Base-by-base conservation (phyloP, 129 eudicot species). In the Flaveria brownii region DNA sequence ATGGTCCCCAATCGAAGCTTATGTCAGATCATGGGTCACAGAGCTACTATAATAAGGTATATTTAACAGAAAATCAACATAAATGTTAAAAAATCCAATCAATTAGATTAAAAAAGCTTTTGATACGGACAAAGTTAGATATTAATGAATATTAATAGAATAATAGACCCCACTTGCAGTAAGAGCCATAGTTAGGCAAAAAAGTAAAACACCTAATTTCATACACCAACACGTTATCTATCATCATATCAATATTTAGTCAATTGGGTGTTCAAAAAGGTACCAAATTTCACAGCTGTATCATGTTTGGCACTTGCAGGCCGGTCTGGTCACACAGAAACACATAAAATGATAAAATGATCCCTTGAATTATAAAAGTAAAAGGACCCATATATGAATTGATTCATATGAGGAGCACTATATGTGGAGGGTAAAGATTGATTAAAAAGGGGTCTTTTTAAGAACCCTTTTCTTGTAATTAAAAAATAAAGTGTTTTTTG, bases 381-480 rank as follows among this genome's bases (percentile, higher is more conserved):
- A 47, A 65, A 80, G 84, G 84, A 68, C 80, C 84, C 84, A 80
- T 80, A 1, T 9, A 39, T 46, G 68, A 72, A 71, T 49, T 16
- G 43, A 36, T 73, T 73, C 72, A 54, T 64, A 13, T 50, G 70
- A 25, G 42, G 25, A 52, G 81, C 84, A 80, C 84, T 80, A 80
- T 80, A 80, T 80, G 84, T 74, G 84, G 84, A 74, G 73, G 47
- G 46, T 56, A 36, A 68, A 57, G 64, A 74, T 68, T 80, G 76
- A 15, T 41, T 41, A 46, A 56, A 66, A 73, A 25, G 69, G 79
- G 43, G 23, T 66, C 43, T 25, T 57, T 52, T 54, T 45, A 17
- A 41, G 14, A 74, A 74, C 23, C 9, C 6, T 60, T 74, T 72
- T 56, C 77, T 54, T 18, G 2, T 20, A 60, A 20, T 23, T 10